Evolutionary conservation across 805 yeast genomes (phyloP).

Genomic region (Kodamaea laetipori): DNA sequence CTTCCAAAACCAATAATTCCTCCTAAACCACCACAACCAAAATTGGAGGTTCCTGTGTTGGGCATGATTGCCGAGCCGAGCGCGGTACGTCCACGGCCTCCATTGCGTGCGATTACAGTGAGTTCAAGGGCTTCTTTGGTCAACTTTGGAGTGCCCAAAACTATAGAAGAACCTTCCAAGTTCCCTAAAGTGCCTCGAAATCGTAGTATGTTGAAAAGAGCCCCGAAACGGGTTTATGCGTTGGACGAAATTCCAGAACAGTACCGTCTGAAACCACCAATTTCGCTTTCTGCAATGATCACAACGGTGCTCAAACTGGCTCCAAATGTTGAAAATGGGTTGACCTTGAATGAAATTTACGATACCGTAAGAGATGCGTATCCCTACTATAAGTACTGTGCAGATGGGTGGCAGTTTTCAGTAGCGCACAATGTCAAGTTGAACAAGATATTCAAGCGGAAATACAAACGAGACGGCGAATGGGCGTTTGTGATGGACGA

Average conservation of each 20-base stretch:
- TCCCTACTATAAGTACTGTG: constrained; percentile 91
- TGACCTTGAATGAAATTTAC: constrained; percentile 68
- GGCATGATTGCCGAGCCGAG: constrained; percentile 28
- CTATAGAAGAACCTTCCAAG: constrained; percentile 31
- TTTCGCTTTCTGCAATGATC: constrained; percentile 78
- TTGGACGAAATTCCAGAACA: constrained; percentile 88
- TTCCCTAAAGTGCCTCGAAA: constrained; percentile 37
- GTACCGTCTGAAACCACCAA: constrained; percentile 79
- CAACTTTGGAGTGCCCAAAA: constrained; percentile 36
- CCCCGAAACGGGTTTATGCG: constrained; percentile 64
- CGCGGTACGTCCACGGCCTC: constrained; percentile 20
- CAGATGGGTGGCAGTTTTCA: constrained; percentile 97
- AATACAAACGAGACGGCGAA: constrained; percentile 78
- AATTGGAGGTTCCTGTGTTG: constrained; percentile 34
- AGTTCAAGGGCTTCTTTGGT: constrained; percentile 21
- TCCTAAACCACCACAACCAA: constrained; percentile 39
- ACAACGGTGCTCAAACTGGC: constrained; percentile 69
- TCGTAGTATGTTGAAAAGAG: constrained; percentile 47
- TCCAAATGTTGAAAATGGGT: constrained; percentile 66
- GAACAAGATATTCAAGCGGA: constrained; percentile 81
- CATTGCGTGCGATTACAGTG: constrained; percentile 33
- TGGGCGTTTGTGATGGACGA: constrained; percentile 96
- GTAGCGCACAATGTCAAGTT: constrained; percentile 87
- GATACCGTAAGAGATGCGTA: constrained; percentile 82
- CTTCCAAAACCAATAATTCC: constrained; percentile 20